A percentile compares a stretch with the other conserved stretches of the same genome.
Evolutionary conservation across 2,329 filamentous ascomycete genomes (phyloP).

Genomic region (Bipolaris zeicola): DNA sequence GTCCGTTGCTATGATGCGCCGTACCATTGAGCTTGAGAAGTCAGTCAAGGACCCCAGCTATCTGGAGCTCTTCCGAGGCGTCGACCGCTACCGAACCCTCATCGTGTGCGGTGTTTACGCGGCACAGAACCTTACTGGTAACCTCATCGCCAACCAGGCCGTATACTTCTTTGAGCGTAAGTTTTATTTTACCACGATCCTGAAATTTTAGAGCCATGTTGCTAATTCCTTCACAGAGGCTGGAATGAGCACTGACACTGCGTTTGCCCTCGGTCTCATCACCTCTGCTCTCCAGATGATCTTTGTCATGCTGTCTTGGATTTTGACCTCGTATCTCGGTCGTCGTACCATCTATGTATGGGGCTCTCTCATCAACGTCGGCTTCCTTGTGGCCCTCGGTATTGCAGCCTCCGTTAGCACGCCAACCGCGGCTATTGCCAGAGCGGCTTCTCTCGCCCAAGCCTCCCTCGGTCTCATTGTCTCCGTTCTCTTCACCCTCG

Average conservation of each 20-base stretch:
- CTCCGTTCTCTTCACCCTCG: slow-evolving; percentile 67
- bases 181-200: not conserved
- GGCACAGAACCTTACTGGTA: slow-evolving; percentile 66
- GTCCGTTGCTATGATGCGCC: slow-evolving; percentile 64
- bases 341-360: slow-evolving; percentile 69
- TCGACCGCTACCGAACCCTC: slow-evolving; percentile 60
- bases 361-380: slow-evolving; percentile 61
- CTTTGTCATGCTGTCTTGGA: slow-evolving; percentile 70
- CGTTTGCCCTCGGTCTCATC: slow-evolving; percentile 68
- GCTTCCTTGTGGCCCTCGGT: slow-evolving; percentile 63
- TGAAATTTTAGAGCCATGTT: too few relatives aligned
- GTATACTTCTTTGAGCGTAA: slow-evolving; percentile 63
- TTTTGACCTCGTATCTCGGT: slow-evolving; percentile 67
- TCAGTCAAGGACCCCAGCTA: slow-evolving; percentile 54
- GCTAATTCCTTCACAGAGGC: slow-evolving; percentile 52
- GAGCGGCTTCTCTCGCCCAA: slow-evolving; percentile 58
- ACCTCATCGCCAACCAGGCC: slow-evolving; percentile 67
- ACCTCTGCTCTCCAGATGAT: slow-evolving; percentile 67
- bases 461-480: slow-evolving; percentile 68
- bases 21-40: slow-evolving; percentile 61
- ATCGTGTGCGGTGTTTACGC: slow-evolving; percentile 64
- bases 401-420: slow-evolving; percentile 60
- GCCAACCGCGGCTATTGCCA: slow-evolving; percentile 21
- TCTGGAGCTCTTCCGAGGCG: slow-evolving; percentile 61
- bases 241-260: slow-evolving; percentile 59